Conservation (phyloP, 2,329 filamentous ascomycete species). For the Fusarium irregulare region DNA sequence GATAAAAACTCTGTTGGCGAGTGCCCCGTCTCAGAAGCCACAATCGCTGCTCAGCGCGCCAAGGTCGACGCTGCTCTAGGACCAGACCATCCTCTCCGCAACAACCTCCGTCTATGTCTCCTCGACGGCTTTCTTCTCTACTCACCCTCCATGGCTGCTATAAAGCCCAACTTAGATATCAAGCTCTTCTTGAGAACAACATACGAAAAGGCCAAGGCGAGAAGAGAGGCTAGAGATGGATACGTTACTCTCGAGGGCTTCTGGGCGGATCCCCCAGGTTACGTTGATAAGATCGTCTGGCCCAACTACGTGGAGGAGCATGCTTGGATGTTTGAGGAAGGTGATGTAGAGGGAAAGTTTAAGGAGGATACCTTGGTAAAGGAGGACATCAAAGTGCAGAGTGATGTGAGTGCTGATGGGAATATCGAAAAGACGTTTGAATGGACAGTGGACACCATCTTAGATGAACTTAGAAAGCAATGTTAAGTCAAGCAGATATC, state of each 20-base stretch:
- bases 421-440: slow-evolving; percentile 71
- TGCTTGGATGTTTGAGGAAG: slow-evolving; percentile 79
- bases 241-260: slow-evolving; percentile 90
- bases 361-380: slow-evolving; percentile 58
- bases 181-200: slow-evolving; percentile 82
- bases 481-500: slow-evolving; percentile 6
- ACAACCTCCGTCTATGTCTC: slow-evolving; percentile 69
- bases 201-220: slow-evolving; percentile 70
- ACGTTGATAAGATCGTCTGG: slow-evolving; percentile 96
- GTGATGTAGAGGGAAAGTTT: slow-evolving; percentile 71
- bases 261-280: slow-evolving; percentile 94
- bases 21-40: slow-evolving; percentile 62
- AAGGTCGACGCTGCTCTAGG: slow-evolving; percentile 62
- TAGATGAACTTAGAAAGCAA: slow-evolving; percentile 58
- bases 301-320: slow-evolving; percentile 90
- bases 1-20: slow-evolving; percentile 71
- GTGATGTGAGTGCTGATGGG: slow-evolving; percentile 59
- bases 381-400: slow-evolving; percentile 62
- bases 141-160: slow-evolving; percentile 64
- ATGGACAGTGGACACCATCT: slow-evolving; percentile 75
- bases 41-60: slow-evolving; percentile 59
- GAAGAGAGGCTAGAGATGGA: slow-evolving; percentile 75
- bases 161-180: slow-evolving; percentile 74
- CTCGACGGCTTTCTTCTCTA: slow-evolving; percentile 93
- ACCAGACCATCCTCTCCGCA: slow-evolving; percentile 54